Percentiles rank a stretch among this genome's conserved stretches.
Conservation (phyloP, 2,329 filamentous ascomycete genomes). For the Beauveria asiatica region DNA sequence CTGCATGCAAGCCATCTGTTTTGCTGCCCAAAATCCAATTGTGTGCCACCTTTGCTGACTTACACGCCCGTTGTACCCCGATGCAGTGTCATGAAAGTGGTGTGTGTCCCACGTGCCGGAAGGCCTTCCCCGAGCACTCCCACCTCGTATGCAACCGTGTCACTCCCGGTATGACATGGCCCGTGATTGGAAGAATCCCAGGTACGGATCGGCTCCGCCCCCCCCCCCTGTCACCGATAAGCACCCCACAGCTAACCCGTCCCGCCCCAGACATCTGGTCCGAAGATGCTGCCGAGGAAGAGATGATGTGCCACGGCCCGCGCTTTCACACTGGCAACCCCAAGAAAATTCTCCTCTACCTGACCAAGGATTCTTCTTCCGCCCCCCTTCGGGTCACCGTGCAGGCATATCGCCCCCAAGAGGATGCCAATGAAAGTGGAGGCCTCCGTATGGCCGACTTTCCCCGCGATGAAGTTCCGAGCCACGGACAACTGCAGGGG, state of each 20-base stretch:
- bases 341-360: conserved; percentile 28
- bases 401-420: conserved; percentile 28
- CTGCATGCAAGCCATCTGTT: conserved; percentile 11
- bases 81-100: conserved; percentile 31
- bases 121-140: conserved; percentile 31
- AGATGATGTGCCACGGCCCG: conserved; percentile 24
- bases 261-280: conserved; percentile 29
- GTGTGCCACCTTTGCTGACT: conserved; percentile 9
- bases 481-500: conserved; percentile 24
- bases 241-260: conserved; percentile 4
- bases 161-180: conserved; percentile 29
- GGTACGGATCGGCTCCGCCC: conserved; percentile 23
- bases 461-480: conserved; percentile 28
- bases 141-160: conserved; percentile 32
- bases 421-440: conserved; percentile 20
- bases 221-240: conserved; percentile 3
- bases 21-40: conserved; percentile 8
- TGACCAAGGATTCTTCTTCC: conserved; percentile 27
- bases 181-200: conserved; percentile 29
- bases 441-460: conserved; percentile 29
- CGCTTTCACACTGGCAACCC: conserved; percentile 29
- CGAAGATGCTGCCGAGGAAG: conserved; percentile 25
- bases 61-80: conserved; percentile 13
- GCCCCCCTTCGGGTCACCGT: conserved; percentile 31
- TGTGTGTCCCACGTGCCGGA: conserved; percentile 33